phyloP scores from a whole-genome alignment of 2,329 filamentous ascomycete genomes.

The Rhytidhysteron rufulum region DNA sequence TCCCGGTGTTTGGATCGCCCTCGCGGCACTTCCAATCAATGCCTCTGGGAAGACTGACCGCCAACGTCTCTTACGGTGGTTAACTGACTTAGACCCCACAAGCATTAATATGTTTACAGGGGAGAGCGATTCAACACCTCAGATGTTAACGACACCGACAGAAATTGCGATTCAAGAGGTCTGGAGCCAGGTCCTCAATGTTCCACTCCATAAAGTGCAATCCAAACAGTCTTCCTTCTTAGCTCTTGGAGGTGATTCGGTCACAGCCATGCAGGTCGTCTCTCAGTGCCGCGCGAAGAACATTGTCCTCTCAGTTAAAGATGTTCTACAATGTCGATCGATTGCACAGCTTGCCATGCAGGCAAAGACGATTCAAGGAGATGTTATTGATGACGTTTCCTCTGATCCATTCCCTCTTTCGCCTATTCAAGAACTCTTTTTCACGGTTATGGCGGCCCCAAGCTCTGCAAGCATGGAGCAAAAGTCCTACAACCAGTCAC shows the following conservation, averaged over 20 bases:
- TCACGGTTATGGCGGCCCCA: too few species aligned
- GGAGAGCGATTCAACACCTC: too few species aligned
- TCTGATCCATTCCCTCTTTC: slow-evolving; percentile 32
- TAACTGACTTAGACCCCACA: too few species aligned
- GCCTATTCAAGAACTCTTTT: slow-evolving; percentile 38
- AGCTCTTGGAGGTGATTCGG: slow-evolving; percentile 10
- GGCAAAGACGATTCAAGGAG: slow-evolving; percentile 6
- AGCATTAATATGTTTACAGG: too few species aligned
- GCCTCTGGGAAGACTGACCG: slow-evolving; percentile 14
- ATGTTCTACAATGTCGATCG: slow-evolving; percentile 10
- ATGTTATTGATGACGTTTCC: slow-evolving; percentile 7
- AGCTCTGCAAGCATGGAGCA: slow-evolving; percentile 6
- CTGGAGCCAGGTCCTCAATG: not conserved
- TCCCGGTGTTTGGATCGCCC: slow-evolving; percentile 21
- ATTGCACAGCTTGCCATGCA: slow-evolving; percentile 11
- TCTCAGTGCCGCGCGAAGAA: slow-evolving; percentile 7
- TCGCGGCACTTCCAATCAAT: slow-evolving; percentile 21
- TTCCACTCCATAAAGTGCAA: not conserved
- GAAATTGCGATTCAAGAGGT: too few species aligned
- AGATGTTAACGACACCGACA: too few species aligned
- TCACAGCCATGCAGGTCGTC: slow-evolving; percentile 14
- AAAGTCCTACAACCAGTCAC: slow-evolving; percentile 30
- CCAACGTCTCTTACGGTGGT: slow-evolving; percentile 17
- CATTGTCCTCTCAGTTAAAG: slow-evolving; percentile 10
- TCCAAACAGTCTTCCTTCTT: too few species aligned